These are phyloP conservation scores for Solanum pimpinellifolium DNA, from an alignment of 257 asterid species.

Conservation along the genomic window DNA sequence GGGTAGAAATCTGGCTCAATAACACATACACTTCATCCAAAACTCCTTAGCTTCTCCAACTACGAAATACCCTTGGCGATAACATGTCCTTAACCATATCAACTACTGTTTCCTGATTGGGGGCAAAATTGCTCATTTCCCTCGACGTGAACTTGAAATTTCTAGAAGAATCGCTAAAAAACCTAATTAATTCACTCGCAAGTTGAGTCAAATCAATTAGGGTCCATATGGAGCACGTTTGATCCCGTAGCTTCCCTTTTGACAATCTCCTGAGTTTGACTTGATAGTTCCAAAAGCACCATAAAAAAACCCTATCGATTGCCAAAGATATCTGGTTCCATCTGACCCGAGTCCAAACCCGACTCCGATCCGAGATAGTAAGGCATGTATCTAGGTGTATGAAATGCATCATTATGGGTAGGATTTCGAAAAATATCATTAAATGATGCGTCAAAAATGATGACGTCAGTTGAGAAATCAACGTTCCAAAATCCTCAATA, in stretches of 20 bases:
- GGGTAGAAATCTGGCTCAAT: not conserved
- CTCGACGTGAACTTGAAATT: constrained; percentile 40
- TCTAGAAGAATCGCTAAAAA: not conserved
- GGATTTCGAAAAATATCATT: constrained; percentile 27
- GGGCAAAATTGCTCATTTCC: constrained; percentile 11
- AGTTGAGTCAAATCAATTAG: not conserved
- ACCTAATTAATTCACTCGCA: not conserved
- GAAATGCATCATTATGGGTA: not conserved
- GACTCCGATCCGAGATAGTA: fast-evolving
- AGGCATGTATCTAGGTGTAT: not conserved
- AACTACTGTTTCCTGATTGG: no score
- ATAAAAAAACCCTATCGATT: not conserved
- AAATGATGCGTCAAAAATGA: constrained; percentile 42
- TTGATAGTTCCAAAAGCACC: not conserved
- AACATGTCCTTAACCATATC: no score
- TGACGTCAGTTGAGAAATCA: constrained; percentile 25
- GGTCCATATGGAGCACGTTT: constrained; percentile 5
- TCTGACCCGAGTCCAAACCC: no score
- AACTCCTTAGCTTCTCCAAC: no score
- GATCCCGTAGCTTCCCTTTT: constrained; percentile 4
- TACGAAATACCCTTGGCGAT: no score
- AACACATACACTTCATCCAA: no score
- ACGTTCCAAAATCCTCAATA: not conserved
- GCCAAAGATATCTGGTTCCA: not conserved
- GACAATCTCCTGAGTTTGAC: not conserved